Conservation (phyloP, 2,329 filamentous ascomycete species). For the Ceratocystis ficicola region DNA sequence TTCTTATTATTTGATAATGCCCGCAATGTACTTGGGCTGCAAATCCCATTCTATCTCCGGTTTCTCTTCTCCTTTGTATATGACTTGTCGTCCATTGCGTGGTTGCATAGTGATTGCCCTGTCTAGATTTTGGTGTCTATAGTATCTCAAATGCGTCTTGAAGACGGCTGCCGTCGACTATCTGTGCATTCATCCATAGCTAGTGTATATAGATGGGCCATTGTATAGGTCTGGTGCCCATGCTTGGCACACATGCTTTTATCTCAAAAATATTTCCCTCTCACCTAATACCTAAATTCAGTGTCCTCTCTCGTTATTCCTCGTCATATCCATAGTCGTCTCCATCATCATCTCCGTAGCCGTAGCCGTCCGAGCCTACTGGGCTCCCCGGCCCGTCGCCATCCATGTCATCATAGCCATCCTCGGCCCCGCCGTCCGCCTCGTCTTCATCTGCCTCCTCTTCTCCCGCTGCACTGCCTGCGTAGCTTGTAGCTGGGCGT, state of each 20-base stretch:
- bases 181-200: too few relatives aligned
- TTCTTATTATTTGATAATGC: not conserved
- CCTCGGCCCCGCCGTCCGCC: conserved; percentile 31
- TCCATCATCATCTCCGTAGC: conserved; percentile 28
- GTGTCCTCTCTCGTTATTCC: not conserved
- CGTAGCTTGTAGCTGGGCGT: conserved; percentile 39
- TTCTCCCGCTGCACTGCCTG: conserved; percentile 28
- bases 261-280: not conserved
- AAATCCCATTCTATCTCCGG: not conserved
- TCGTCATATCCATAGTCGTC: conserved; percentile 16
- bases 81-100: not conserved
- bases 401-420: conserved; percentile 27
- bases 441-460: conserved; percentile 30
- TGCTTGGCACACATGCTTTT: not conserved
- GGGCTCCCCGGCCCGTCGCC: conserved; percentile 29
- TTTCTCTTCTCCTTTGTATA: not conserved
- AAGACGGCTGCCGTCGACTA: too few relatives aligned
- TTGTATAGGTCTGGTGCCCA: too few relatives aligned
- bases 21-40: not conserved
- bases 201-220: too few relatives aligned
- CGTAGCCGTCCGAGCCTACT: conserved; percentile 28
- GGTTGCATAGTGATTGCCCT: not conserved
- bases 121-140: too few relatives aligned
- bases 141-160: too few relatives aligned
- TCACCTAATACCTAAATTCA: not conserved